Conservation (phyloP, 2,329 filamentous ascomycete species). For the Colletotrichum godetiae region DNA sequence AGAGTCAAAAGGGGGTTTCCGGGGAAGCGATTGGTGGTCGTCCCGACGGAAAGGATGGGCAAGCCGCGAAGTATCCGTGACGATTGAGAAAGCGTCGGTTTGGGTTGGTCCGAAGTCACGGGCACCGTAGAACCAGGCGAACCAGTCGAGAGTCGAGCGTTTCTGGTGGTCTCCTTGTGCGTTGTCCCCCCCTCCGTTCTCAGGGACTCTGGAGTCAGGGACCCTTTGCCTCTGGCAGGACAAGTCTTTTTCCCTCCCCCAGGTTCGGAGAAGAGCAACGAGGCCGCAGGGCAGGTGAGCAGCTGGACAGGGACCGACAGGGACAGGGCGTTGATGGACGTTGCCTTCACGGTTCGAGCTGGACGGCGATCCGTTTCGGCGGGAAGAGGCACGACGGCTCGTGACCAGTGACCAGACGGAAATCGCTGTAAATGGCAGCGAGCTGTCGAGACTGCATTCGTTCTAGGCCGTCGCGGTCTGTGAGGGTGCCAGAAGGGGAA, state of each 20-base stretch:
- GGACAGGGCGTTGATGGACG: slow-evolving; percentile 17
- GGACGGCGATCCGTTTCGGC: slow-evolving; percentile 33
- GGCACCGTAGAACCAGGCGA: slow-evolving; percentile 1
- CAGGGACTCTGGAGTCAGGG: background rate
- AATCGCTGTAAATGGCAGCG: slow-evolving; percentile 27
- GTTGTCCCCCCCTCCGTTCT: background rate
- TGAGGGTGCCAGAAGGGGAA: slow-evolving; percentile 29
- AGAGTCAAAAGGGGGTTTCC: slow-evolving; percentile 1
- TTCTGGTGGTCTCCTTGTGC: background rate
- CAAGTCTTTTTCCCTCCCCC: background rate
- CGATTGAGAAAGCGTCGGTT: background rate
- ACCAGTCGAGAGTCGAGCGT: background rate
- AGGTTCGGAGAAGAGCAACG: slow-evolving; percentile 15
- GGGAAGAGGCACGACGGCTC: slow-evolving; percentile 24
- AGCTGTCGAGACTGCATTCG: slow-evolving; percentile 22
- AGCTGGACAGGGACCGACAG: slow-evolving; percentile 20
- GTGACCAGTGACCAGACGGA: slow-evolving; percentile 33
- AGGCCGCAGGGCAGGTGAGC: slow-evolving; percentile 22
- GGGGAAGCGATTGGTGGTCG: slow-evolving; percentile 32
- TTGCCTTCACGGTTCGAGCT: slow-evolving; percentile 14
- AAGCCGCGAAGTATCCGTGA: background rate
- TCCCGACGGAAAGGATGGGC: slow-evolving; percentile 24
- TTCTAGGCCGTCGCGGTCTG: slow-evolving; percentile 27
- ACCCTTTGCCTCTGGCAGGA: background rate
- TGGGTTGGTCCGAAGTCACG: slow-evolving; percentile 31